Percentiles rank a stretch among this genome's conserved stretches.
Conservation (phyloP, 116 monocot genomes). For the Cymodocea nodosa region DNA sequence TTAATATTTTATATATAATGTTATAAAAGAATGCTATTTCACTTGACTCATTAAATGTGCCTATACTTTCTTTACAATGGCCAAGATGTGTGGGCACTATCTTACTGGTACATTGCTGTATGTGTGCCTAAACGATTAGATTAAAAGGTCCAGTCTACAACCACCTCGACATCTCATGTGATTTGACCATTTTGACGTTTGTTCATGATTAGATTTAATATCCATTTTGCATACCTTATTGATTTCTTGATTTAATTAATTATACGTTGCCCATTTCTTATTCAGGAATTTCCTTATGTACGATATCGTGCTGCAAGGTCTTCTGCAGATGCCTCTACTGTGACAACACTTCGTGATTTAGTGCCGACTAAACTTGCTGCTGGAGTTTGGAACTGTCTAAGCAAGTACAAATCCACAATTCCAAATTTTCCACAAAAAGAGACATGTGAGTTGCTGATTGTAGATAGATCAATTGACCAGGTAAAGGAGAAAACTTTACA, state of each 20-base stretch:
- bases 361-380: conserved; percentile 91
- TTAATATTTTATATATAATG: too few species aligned
- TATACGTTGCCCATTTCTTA: background rate
- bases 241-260: background rate
- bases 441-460: conserved; percentile 90
- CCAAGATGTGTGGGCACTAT: too few species aligned
- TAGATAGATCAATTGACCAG: conserved; percentile 88
- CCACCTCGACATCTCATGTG: too few species aligned
- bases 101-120: too few species aligned
- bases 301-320: conserved; percentile 74
- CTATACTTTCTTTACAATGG: too few species aligned
- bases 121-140: too few species aligned
- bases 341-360: conserved; percentile 50
- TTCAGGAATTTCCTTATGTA: conserved; percentile 89
- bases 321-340: conserved; percentile 47
- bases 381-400: conserved; percentile 63
- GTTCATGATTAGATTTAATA: too few species aligned
- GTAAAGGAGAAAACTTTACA: conserved; percentile 13
- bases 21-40: too few species aligned
- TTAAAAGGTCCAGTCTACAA: too few species aligned
- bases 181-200: too few species aligned
- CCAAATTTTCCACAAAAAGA: conserved; percentile 73
- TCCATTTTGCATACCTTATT: background rate
- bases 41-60: too few species aligned
- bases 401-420: conserved; percentile 55